phyloP scores from a whole-genome alignment of 1,139 yeast species.

The Scheffersomyces segobiensis region DNA sequence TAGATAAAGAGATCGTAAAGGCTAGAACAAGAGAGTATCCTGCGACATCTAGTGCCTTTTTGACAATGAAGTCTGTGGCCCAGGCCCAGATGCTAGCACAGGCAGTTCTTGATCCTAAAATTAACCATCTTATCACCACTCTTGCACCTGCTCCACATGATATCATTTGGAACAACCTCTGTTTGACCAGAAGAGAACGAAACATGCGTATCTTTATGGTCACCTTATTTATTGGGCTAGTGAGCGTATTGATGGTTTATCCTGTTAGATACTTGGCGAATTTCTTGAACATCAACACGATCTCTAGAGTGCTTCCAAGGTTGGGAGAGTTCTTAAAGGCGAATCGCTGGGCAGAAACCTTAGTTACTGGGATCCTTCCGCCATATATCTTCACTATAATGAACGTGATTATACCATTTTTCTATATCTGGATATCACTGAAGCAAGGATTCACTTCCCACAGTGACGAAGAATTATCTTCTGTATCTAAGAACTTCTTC shows the following conservation, averaged over 20 bases:
- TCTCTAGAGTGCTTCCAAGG: slow-evolving; percentile 70
- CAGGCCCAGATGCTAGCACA: slow-evolving; percentile 91
- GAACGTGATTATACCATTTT: slow-evolving; percentile 67
- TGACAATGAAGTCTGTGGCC: slow-evolving; percentile 83
- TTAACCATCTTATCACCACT: slow-evolving; percentile 67
- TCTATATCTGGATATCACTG: slow-evolving; percentile 65
- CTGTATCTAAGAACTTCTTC: slow-evolving; percentile 75
- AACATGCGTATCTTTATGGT: slow-evolving; percentile 60
- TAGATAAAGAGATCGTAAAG: slow-evolving; percentile 58
- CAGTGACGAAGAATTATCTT: slow-evolving; percentile 73
- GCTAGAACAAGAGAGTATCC: slow-evolving; percentile 66
- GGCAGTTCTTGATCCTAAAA: slow-evolving; percentile 79
- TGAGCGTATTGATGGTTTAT: slow-evolving; percentile 66
- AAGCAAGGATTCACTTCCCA: slow-evolving; percentile 73
- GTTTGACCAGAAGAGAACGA: slow-evolving; percentile 58
- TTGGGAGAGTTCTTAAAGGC: slow-evolving; percentile 62
- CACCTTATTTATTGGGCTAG: slow-evolving; percentile 61
- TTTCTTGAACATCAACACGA: slow-evolving; percentile 66
- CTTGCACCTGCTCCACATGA: slow-evolving; percentile 91
- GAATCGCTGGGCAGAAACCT: slow-evolving; percentile 57
- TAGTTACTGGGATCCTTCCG: slow-evolving; percentile 78
- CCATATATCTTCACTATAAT: slow-evolving; percentile 71
- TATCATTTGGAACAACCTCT: slow-evolving; percentile 75
- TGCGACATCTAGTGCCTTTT: slow-evolving; percentile 65
- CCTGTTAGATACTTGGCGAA: slow-evolving; percentile 78